Evolutionary conservation across 148 eudicot species (phyloP), one percentile per base, ranked within the genome.

Genomic region (Rheum nobile): DNA sequence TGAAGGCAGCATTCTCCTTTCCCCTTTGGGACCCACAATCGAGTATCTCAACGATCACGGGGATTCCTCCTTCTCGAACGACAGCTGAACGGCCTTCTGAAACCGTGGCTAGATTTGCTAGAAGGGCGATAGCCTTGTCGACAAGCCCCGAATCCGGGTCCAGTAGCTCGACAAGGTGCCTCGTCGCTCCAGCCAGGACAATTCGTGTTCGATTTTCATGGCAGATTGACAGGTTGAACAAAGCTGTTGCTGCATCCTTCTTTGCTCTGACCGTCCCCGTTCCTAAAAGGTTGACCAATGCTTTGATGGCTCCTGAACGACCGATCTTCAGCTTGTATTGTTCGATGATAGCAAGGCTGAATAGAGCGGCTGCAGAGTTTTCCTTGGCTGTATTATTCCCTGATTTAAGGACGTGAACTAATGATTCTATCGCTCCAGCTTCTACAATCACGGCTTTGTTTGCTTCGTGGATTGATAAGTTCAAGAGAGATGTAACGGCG

Each of bases 201-300:
- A 95, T 90, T 13, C 91, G 88, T 72, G 97, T 92, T 85, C 87
- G 92, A 63, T 92, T 95, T 79, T 95, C 97, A 67, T 95, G 99
- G 74, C 80, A 92, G 55, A 95, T 95, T 6, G 99, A 95, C 7
- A 95, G 77, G 78, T 87, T 95, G 81, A 88, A 95, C 77, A 95
- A 82, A 35, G 99, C 96, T 29, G 99, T 86, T 22, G 88, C 86
- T 38, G 99, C 97, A 54, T 95, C 99, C 79, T 95, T 95, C 77
- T 90, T 95, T 17, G 97, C 99, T 81, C 99, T 80, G 21, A 87
- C 59, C 19, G 91, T 87, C 38, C 99, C 97, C 0, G 75, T 78
- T 4, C 83, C 88, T 44, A 95, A 84, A 76, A 95, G 96, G 77
- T 84, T 88, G 44, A 95, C 96, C 85, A 95, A 79, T 7, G 86